Evolutionary conservation across 129 eudicot species (phyloP), one percentile per base, ranked within the genome.

Genomic region (Flaveria sonorensis): DNA sequence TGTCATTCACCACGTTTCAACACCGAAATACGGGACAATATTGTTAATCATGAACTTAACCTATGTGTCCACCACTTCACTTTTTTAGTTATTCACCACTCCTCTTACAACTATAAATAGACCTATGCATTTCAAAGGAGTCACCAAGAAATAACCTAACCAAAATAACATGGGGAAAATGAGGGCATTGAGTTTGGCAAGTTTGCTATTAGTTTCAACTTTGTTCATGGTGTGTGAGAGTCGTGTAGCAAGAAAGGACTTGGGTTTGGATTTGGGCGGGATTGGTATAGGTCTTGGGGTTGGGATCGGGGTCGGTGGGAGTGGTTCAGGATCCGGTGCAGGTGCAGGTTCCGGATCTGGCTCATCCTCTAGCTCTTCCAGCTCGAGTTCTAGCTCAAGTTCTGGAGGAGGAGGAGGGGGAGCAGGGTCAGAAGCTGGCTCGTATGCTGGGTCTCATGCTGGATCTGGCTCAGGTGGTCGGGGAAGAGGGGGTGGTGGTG

Each of bases 211-310:
- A 73, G 18, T 83, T 61, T 71, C 89, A 47, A 80, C 86, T 65
- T 59, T 60, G 16, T 45, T 81, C 30, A 65, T 40, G 59, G 66
- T 83, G 70, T 85, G 86, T 0, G 91, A 91, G 77, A 66, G 93
- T 68, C 88, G 97, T 7, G 84, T 86, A 6, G 93, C 88, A 4
- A 79, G 93, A 74, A 88, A 88, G 72, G 93, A 91, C 76, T 52
- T 91, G 50, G 96, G 88, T 4, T 59, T 88, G 75, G 80, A 79
- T 65, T 77, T 91, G 36, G 95, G 92, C 18, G 89, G 87, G 32
- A 0, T 82, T 23, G 97, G 89, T 57, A 21, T 83, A 55, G 90
- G 92, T 10, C 4, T 81, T n/a, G 92, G 95, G 24, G 15, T 74
- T 82, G 89, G 75, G 9, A 60, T 78, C 0, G 92, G 96, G 20